Conservation (phyloP, 208 protist species). For the Trypanosoma mega region DNA sequence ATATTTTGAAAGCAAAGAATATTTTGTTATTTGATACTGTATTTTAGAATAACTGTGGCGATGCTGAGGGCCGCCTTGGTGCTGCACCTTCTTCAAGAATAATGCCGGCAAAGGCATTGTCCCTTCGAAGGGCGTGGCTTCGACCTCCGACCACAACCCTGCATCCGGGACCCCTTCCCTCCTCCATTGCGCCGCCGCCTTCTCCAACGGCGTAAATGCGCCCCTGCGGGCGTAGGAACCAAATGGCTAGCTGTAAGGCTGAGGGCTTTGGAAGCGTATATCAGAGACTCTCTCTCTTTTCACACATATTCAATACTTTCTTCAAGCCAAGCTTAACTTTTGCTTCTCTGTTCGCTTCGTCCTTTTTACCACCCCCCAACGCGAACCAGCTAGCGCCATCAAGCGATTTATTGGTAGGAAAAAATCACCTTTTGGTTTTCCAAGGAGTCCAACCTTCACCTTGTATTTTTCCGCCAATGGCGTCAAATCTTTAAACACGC, state of each 20-base stretch:
- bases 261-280: not conserved
- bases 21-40: too few relatives aligned
- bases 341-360: not conserved
- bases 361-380: not conserved
- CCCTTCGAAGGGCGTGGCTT: not conserved
- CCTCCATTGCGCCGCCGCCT: not conserved
- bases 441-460: not conserved
- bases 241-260: not conserved
- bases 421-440: not conserved
- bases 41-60: too few relatives aligned
- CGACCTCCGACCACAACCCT: not conserved
- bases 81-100: not conserved
- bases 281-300: not conserved
- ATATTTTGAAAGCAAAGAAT: too few relatives aligned
- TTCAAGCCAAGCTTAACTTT: not conserved
- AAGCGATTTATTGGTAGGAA: not conserved
- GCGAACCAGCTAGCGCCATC: not conserved
- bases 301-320: not conserved
- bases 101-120: not conserved
- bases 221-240: not conserved
- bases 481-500: not conserved
- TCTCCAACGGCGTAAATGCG: not conserved
- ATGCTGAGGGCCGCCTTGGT: not conserved
- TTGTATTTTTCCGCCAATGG: not conserved
- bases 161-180: not conserved